Conservation (phyloP, 2,329 filamentous ascomycete species). For the Alternaria longipes region DNA sequence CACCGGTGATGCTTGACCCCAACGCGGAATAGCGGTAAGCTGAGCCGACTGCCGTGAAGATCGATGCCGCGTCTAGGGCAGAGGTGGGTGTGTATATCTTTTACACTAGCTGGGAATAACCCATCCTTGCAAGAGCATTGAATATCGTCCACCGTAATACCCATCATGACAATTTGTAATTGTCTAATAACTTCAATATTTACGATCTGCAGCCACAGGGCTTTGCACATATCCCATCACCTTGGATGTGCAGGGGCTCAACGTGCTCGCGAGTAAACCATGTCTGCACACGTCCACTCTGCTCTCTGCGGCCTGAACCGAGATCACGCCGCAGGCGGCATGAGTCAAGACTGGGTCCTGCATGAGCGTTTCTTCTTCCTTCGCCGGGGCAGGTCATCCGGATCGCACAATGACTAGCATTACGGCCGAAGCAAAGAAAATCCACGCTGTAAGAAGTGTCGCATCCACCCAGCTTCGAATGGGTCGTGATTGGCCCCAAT, state of each 20-base stretch:
- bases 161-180: slow-evolving; percentile 25
- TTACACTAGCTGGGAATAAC: slow-evolving; percentile 33
- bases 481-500: slow-evolving; percentile 28
- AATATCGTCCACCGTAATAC: slow-evolving; percentile 17
- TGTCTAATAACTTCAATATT: slow-evolving; percentile 10
- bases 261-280: slow-evolving; percentile 2
- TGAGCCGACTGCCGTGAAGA: slow-evolving; percentile 36
- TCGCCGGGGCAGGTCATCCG: slow-evolving; percentile 19
- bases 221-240: slow-evolving; percentile 2
- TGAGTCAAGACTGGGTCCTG: slow-evolving; percentile 28
- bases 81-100: slow-evolving; percentile 30
- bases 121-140: slow-evolving; percentile 16
- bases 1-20: slow-evolving; percentile 27
- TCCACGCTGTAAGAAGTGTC: not conserved
- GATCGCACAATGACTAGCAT: slow-evolving; percentile 11
- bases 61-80: slow-evolving; percentile 31
- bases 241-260: slow-evolving; percentile 1
- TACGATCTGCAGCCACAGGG: slow-evolving; percentile 15
- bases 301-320: slow-evolving; percentile 29
- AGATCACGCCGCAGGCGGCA: slow-evolving; percentile 32
- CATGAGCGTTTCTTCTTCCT: slow-evolving; percentile 37
- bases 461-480: not conserved
- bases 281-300: slow-evolving; percentile 14
- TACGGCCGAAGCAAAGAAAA: slow-evolving; percentile 15
- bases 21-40: slow-evolving; percentile 43